Evolutionary conservation across 345 rosid genomes (phyloP), one percentile per base, ranked within the genome.

Genomic region (Linum usitatissimum): DNA sequence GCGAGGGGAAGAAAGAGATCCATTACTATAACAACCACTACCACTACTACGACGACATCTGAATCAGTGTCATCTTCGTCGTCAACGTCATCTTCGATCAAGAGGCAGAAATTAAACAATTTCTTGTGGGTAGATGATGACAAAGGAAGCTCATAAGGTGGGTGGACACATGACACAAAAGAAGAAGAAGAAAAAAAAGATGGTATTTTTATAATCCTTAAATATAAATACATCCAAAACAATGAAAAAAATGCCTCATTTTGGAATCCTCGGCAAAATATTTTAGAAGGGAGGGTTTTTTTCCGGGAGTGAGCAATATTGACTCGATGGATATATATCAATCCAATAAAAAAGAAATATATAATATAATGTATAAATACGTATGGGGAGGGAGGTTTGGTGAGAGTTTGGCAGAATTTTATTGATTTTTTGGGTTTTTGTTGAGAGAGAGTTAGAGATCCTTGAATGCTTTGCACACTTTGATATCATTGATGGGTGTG

Each of bases 21-120:
- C 53, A 72, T 78, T 18, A 67, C 9, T 45, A 4, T 12, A 6
- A 1, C 48, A 6, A 40, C 8, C 13, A 40, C 48, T 40, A 12
- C 8, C 13, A 45, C 51, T 45, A 15, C 51, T 12, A 45, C 51
- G 2, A 34, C 38, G 6, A 34, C 38, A 5, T n/a, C 64, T 66
- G 85, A 81, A 34, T 80, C 85, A 58, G 82, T 84, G n/a, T 70
- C 87, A 36, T 77, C 86, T 0, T 74, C 86, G 9, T 73, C 90
- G 6, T 75, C 85, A 5, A 72, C 76, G 3, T 63, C 77, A 8
- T 71, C 83, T 40, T 68, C 82, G 56, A 70, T 68, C 62, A 93
- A 87, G 70, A 81, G 91, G 74, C 87, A 87, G 61, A 93, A 87
- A 75, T 40, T 83, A 76, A 87, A 79, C 75, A 76, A 72, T 64